Conservation (phyloP, 768 basidiomycete genomes). For the Leccinum imitatum region DNA sequence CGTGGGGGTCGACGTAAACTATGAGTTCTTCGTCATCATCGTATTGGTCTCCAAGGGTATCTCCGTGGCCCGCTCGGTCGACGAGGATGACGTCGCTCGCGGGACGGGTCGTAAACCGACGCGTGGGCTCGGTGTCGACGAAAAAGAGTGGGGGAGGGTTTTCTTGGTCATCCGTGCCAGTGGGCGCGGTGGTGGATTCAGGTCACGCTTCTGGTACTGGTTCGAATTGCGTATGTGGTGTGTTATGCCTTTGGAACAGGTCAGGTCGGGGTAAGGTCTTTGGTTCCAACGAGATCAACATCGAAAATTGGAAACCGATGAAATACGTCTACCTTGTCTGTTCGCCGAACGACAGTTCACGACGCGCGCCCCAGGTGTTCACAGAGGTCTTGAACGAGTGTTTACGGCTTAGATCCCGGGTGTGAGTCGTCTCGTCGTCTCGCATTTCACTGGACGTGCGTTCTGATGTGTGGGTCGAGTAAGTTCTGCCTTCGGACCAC, state of each 20-base stretch:
- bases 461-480: constrained; percentile 10
- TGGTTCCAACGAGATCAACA: constrained; percentile 93
- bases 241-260: constrained; percentile 38
- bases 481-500: constrained; percentile 78
- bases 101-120: constrained; percentile 3
- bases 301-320: constrained; percentile 96
- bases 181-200: not conserved
- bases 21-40: constrained; percentile 61
- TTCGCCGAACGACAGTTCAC: not conserved
- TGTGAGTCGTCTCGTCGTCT: constrained; percentile 43
- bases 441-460: too few relatives aligned
- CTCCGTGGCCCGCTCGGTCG: constrained; percentile 19
- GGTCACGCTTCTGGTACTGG: not conserved
- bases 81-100: constrained; percentile 25
- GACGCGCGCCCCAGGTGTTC: constrained; percentile 46
- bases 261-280: constrained; percentile 83
- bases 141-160: constrained; percentile 23
- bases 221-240: not conserved
- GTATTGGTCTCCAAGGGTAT: constrained; percentile 20
- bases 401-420: constrained; percentile 50
- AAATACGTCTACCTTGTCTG: constrained; percentile 39
- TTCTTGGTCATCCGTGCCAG: not conserved
- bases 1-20: constrained; percentile 77
- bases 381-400: constrained; percentile 67
- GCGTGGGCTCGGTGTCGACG: constrained; percentile 41